phyloP scores from a whole-genome alignment of 2,329 filamentous ascomycete genomes.

The Coniochaeta hoffmannii region DNA sequence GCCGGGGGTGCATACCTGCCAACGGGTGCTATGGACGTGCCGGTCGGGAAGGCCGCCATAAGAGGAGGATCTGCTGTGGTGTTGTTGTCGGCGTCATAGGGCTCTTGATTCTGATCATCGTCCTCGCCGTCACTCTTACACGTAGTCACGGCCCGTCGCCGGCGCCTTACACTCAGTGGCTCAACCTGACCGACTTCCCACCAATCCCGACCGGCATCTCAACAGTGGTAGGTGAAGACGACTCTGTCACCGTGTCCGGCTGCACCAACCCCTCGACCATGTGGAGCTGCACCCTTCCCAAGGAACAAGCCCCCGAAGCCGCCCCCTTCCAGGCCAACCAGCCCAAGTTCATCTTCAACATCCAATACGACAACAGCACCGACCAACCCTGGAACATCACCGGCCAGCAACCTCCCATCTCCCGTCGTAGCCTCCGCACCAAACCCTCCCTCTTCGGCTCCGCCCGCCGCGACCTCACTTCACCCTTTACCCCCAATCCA shows the following conservation, averaged over 20 bases:
- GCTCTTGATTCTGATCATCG: slow-evolving; percentile 48
- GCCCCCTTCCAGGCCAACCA: slow-evolving; percentile 57
- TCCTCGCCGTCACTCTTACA: slow-evolving; percentile 51
- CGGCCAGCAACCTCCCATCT: slow-evolving; percentile 26
- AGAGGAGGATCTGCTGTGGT: slow-evolving; percentile 51
- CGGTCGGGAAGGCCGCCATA: slow-evolving; percentile 56
- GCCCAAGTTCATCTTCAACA: slow-evolving; percentile 75
- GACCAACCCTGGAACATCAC: slow-evolving; percentile 40
- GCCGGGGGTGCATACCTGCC: slow-evolving; percentile 54
- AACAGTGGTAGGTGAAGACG: slow-evolving; percentile 68
- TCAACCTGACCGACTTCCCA: slow-evolving; percentile 81
- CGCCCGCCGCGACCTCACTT: slow-evolving; percentile 7
- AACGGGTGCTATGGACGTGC: slow-evolving; percentile 58
- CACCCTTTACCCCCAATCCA: slow-evolving; percentile 43
- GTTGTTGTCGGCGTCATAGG: slow-evolving; percentile 42
- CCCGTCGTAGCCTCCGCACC: neutral
- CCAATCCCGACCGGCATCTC: slow-evolving; percentile 78
- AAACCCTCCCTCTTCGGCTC: neutral
- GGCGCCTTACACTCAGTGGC: slow-evolving; percentile 49
- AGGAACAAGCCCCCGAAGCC: slow-evolving; percentile 62
- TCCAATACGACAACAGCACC: slow-evolving; percentile 61
- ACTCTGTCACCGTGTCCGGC: slow-evolving; percentile 52
- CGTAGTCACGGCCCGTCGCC: slow-evolving; percentile 23
- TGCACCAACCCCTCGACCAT: slow-evolving; percentile 67
- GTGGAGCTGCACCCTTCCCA: slow-evolving; percentile 83